A percentile compares a stretch with the other conserved stretches of the same genome.
Evolutionary conservation across 371 early-diverging fungal genomes (phyloP).

Genomic region (Dinochytrium kinnereticum): DNA sequence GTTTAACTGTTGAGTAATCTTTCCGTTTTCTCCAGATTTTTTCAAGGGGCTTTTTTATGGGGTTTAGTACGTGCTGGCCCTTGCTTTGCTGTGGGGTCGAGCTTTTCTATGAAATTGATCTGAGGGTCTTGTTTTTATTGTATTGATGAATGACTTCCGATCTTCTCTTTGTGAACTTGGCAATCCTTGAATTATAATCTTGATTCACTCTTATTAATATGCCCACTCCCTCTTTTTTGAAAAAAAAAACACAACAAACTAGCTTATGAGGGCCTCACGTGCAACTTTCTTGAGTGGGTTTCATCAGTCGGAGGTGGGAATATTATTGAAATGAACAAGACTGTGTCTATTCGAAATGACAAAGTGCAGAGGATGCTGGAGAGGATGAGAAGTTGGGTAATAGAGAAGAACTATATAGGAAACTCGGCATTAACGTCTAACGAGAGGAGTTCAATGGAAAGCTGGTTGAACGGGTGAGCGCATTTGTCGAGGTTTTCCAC

Average conservation of each 20-base stretch:
- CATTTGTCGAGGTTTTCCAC: too few species aligned
- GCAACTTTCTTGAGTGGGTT: constrained; percentile 34
- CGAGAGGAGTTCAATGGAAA: not conserved
- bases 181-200: too few species aligned
- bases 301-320: constrained; percentile 13
- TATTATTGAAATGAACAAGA: constrained; percentile 5
- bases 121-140: too few species aligned
- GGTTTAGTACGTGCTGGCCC: too few species aligned
- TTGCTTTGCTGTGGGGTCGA: too few species aligned
- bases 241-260: not conserved
- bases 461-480: constrained; percentile 4
- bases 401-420: too few species aligned
- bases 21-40: not conserved
- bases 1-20: constrained; percentile 24
- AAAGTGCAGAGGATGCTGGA: constrained; percentile 8
- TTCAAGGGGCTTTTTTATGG: too few species aligned
- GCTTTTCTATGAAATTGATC: too few species aligned
- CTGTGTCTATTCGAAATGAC: not conserved
- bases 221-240: constrained; percentile 33
- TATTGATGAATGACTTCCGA: too few species aligned
- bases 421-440: too few species aligned
- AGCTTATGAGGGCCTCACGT: constrained; percentile 38
- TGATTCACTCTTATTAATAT: constrained; percentile 35
- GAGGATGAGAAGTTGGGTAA: not conserved
- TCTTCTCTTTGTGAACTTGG: too few species aligned